Evolutionary conservation across 2,329 filamentous ascomycete species (phyloP), one percentile per base, ranked within the genome.

Genomic region (Fusarium duplospermum): DNA sequence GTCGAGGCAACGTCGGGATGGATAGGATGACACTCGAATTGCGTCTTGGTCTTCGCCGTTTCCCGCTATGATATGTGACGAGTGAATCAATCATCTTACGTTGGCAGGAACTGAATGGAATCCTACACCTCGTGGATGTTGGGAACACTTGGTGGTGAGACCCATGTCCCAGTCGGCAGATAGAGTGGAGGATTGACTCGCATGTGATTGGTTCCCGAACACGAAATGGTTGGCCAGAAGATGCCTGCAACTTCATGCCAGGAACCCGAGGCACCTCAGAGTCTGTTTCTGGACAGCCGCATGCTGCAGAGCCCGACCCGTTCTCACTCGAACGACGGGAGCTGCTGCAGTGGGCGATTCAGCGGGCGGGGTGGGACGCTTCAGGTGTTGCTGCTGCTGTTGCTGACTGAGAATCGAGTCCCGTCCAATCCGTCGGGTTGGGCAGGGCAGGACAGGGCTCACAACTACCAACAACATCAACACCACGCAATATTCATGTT

Each of bases 211-310:
- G 62, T 13, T 50, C 13, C 2, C 9, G 16, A 4, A 13, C 11
- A 14, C 8, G 16, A 50, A 64, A 59, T 56, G 73, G 63, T 68
- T 68, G 35, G 71, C 11, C 6, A 18, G 35, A 10, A 50, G 33
- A 62, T 66, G 64, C 71, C 38, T 62, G 69, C 62, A n/a, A 18
- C n/a, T 29, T 58, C 62, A 72, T 74, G 71, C 56, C 71, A 74
- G 71, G 71, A 74, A 74, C 71, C 71, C 71, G 64, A 74, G 40
- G 70, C 67, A 64, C 27, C 58, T 62, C 60, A 52, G 47, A 64
- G 36, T 68, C 67, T 52, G 67, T 72, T 74, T 69, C 67, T 69
- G 60, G 71, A 62, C 24, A 63, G 71, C 74, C 71, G 71, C 68
- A 74, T 72, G 64, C n/a, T 58, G 62, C 58, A 50, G 20, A 40